Conservation (phyloP, 1,284 basidiomycete species). For the Ganoderma sinense region DNA sequence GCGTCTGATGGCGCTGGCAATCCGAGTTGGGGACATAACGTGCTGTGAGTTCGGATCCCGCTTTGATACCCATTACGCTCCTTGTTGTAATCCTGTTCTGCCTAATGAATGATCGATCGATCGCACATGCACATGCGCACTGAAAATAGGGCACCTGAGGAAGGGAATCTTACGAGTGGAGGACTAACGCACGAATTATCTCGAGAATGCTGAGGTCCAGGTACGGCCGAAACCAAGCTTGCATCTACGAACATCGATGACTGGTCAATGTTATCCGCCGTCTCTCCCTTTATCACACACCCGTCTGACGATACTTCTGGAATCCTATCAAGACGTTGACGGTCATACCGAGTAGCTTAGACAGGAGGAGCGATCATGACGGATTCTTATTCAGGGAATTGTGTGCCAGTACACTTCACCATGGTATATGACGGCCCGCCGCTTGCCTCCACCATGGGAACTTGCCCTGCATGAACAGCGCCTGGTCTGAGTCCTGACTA, state of each 20-base stretch:
- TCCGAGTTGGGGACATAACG: background rate
- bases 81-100: background rate
- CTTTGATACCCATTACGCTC: background rate
- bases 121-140: no score
- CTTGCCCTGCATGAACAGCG: background rate
- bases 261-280: background rate
- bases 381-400: background rate
- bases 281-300: background rate
- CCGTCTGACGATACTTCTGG: background rate
- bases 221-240: background rate
- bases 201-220: background rate
- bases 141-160: background rate
- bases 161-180: background rate
- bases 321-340: background rate
- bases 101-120: background rate
- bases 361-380: background rate
- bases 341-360: background rate
- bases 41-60: background rate
- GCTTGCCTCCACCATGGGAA: background rate
- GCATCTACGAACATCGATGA: background rate
- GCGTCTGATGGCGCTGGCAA: background rate
- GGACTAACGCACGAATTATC: no score
- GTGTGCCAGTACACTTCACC: background rate
- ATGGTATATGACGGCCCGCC: background rate
- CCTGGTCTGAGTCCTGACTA: no score